Base-by-base conservation (phyloP, 257 asterid species). In the Linaria vulgaris region DNA sequence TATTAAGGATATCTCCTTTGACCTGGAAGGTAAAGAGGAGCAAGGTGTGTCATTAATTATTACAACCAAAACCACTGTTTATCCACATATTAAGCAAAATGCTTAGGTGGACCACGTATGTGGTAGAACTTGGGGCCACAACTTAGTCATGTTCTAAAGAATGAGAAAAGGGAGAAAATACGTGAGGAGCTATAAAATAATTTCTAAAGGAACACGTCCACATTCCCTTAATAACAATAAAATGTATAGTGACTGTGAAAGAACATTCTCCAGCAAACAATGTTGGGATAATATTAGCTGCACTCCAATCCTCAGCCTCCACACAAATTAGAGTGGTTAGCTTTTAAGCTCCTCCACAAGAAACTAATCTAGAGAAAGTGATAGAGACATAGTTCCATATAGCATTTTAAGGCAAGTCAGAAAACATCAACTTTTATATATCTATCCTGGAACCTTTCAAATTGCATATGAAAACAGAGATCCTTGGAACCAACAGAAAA, bases 1-100 rank as follows among this genome's bases (percentile, higher is more conserved):
- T 67, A 94, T 71, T 74, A 94, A 84, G 68, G 95, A 81, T 41
- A 79, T 50, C 60, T 90, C 99, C 83, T 72, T 82, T 0, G 84
- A 78, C 83, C 97, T 89, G 86, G 61, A 74, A 67, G 61, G 41
- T 68, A 43, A 45, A 50, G 71, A 59, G 43, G 63, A 78, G 21
- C n/a, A 59, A 25, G 49, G 52, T 27, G n/a, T 45, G 46, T 49
- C 47, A 24, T 30, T 27, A 67, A 61, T 34, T n/a, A 24, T 37
- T 15, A 49, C 13, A 15, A 53, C 21, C 34, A 27, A 27, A 27
- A 27, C 34, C n/a, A n/a, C n/a, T n/a, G n/a, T n/a, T n/a, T n/a
- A n/a, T n/a, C n/a, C n/a, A n/a, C n/a, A n/a, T n/a, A n/a, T n/a
- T n/a, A n/a, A n/a, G n/a, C n/a, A n/a, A n/a, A n/a, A n/a, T n/a